phyloP scores from a whole-genome alignment of 305 asterid genomes.

The Fraxinus platypoda region DNA sequence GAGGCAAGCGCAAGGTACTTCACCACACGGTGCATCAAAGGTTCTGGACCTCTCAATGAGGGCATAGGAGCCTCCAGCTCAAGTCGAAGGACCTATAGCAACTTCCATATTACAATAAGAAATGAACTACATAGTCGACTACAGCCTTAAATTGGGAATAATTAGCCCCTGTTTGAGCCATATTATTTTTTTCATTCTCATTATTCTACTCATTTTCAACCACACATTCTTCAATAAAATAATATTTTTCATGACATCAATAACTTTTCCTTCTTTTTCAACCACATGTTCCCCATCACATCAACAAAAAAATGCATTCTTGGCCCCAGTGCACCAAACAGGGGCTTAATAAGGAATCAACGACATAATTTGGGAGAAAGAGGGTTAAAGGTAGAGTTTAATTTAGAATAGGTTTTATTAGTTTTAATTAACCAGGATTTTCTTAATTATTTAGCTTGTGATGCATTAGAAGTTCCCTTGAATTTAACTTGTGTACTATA shows the following conservation, averaged over 20 bases:
- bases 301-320: no score
- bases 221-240: no score
- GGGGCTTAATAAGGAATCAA: neutral
- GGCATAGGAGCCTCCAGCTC: constrained; percentile 71
- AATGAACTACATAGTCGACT: constrained; percentile 1
- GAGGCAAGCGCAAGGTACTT: constrained; percentile 88
- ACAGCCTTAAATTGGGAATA: neutral
- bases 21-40: constrained; percentile 85
- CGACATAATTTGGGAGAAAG: neutral
- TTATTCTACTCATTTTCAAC: no score
- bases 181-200: no score
- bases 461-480: neutral
- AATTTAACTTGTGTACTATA: neutral
- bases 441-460: neutral
- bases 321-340: no score
- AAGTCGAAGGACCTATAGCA: constrained; percentile 73
- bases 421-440: neutral
- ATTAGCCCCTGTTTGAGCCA: neutral
- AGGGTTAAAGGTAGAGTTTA: neutral
- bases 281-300: no score
- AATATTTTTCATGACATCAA: no score
- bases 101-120: constrained; percentile 20
- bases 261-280: no score
- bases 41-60: constrained; percentile 74
- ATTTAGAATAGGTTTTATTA: neutral